Evolutionary conservation across 371 early-diverging fungal genomes (phyloP), one percentile per base, ranked within the genome.

Genomic region (Syncephalastrum monosporum): DNA sequence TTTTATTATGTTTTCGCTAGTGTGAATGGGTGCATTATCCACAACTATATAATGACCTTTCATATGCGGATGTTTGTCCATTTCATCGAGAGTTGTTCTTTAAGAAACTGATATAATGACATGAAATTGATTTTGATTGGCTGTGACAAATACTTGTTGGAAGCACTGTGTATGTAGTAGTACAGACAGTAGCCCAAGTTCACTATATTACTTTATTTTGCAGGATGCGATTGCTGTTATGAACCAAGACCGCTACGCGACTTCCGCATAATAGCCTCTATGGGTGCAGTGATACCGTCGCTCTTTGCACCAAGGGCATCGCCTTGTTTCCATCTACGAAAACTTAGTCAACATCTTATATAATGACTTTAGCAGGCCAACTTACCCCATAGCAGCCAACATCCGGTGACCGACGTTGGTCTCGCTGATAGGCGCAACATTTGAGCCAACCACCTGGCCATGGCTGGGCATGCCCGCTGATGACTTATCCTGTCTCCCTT

Each of bases 181-280:
- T n/a, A n/a, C n/a, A n/a, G n/a, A n/a, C n/a, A n/a, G n/a, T n/a
- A n/a, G n/a, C n/a, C n/a, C n/a, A n/a, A n/a, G n/a, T n/a, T n/a
- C n/a, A n/a, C n/a, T n/a, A n/a, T n/a, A n/a, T n/a, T n/a, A 14
- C 33, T 52, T 52, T 16, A 16, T 52, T 41, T 29, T 47, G 38
- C 38, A 33, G 10, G 38, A 46, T 2, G 23, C 3, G 47, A 8
- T 46, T 16, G 47, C 3, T 6, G 16, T 71, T 74, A 85, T 38
- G 83, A 69, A n/a, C 91, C 93, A 16, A 96, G 83, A 54, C 96
- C 95, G 63, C 75, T 68, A 27, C 86, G 77, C 43, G 83, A 81
- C 42, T 82, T 85, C 12, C 95, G 88, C 42, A 93, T 67, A 55
- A 93, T 77, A 15, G 91, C 94, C 47, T 94, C 90, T 50, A 96